A percentile compares a stretch with the other conserved stretches of the same genome.
These are phyloP conservation scores for Cordyceps cateniannulata DNA, from an alignment of 2,329 filamentous ascomycete species.

Conservation along the genomic window DNA sequence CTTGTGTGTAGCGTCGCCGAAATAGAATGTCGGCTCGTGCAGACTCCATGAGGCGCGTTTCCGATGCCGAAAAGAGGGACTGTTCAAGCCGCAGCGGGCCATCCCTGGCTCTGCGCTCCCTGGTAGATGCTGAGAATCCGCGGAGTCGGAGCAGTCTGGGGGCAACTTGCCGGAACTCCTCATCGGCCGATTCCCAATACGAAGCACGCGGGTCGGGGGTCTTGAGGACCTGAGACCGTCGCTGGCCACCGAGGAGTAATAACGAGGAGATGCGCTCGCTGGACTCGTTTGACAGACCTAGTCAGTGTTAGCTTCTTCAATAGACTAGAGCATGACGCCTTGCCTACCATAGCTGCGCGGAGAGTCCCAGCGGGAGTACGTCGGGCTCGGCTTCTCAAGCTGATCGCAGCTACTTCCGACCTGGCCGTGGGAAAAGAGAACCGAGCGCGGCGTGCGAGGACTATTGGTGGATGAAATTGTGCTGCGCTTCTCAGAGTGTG, in stretches of 20 bases:
- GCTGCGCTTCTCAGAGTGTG: slow-evolving; percentile 25
- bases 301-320: background rate
- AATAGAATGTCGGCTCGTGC: slow-evolving; percentile 25
- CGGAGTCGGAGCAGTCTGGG: slow-evolving; percentile 18
- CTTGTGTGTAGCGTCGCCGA: slow-evolving; percentile 22
- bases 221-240: background rate
- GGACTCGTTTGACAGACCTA: slow-evolving; percentile 1
- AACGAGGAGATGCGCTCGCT: slow-evolving; percentile 8
- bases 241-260: background rate
- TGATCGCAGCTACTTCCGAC: background rate
- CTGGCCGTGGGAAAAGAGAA: slow-evolving; percentile 11
- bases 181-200: slow-evolving; percentile 9
- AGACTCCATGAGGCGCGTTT: slow-evolving; percentile 25
- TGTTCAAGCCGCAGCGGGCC: slow-evolving; percentile 11
- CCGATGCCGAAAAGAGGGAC: slow-evolving; percentile 23
- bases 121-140: slow-evolving; percentile 20
- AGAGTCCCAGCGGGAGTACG: slow-evolving; percentile 7
- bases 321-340: accelerated
- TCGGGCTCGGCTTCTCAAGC: background rate
- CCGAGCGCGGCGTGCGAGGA: slow-evolving; percentile 23
- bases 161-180: slow-evolving; percentile 12
- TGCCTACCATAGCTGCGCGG: background rate
- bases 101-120: slow-evolving; percentile 13
- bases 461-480: slow-evolving; percentile 22
- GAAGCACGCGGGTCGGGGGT: slow-evolving; percentile 5